phyloP scores from a whole-genome alignment of 2,329 filamentous ascomycete genomes.

The Dothideomycetes sp. region DNA sequence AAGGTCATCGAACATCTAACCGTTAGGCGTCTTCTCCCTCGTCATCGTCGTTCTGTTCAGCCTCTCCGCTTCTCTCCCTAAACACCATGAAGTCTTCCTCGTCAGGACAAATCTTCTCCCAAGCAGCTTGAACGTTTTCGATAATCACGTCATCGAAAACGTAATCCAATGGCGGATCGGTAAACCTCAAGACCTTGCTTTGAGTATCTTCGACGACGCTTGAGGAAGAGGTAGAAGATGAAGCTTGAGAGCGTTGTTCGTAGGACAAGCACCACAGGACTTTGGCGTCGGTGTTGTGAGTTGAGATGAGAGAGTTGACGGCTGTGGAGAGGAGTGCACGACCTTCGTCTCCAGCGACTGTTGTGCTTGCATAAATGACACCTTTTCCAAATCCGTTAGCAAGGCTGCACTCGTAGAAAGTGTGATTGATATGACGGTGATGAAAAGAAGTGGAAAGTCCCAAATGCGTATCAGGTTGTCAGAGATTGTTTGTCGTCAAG shows the following conservation, averaged over 20 bases:
- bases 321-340: constrained; percentile 32
- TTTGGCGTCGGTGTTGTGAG: constrained; percentile 26
- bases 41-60: constrained; percentile 45
- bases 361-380: constrained; percentile 48
- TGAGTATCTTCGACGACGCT: constrained; percentile 20
- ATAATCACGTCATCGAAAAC: constrained; percentile 65
- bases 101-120: constrained; percentile 52
- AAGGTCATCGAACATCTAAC: too few species aligned
- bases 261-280: constrained; percentile 48
- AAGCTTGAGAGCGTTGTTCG: constrained; percentile 33
- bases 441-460: constrained; percentile 17
- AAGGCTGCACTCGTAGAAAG: constrained; percentile 15
- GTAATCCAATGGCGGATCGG: constrained; percentile 53
- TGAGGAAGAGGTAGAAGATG: constrained; percentile 20
- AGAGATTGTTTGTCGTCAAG: constrained; percentile 79
- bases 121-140: constrained; percentile 58
- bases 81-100: constrained; percentile 65
- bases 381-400: constrained; percentile 40
- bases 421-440: constrained; percentile 18
- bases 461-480: constrained; percentile 67
- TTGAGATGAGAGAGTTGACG: constrained; percentile 32
- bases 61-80: constrained; percentile 58
- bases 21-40: too few species aligned
- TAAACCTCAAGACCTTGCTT: constrained; percentile 46
- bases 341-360: constrained; percentile 28